A percentile compares a stretch with the other conserved stretches of the same genome.
Evolutionary conservation across 352 stramenopile species (phyloP).

Genomic region (Phytophthora megakarya): DNA sequence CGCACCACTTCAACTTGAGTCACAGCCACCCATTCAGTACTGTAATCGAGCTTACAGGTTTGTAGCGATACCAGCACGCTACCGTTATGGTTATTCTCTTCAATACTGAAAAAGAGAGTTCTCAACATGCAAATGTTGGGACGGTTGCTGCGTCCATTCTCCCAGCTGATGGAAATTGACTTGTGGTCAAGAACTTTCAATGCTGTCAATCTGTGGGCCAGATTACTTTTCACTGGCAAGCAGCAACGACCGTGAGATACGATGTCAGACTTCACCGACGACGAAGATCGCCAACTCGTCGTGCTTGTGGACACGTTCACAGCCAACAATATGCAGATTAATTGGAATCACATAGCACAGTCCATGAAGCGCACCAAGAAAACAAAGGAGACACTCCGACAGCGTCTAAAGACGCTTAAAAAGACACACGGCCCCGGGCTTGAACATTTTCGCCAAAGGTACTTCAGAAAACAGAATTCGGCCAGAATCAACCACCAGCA

Average conservation of each 20-base stretch:
- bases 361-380: constrained; percentile 39
- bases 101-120: too few relatives aligned
- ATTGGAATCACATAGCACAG: constrained; percentile 39
- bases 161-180: constrained; percentile 35
- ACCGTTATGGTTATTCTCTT: too few relatives aligned
- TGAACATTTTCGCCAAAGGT: constrained; percentile 44
- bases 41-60: too few relatives aligned
- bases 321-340: constrained; percentile 23
- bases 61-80: too few relatives aligned
- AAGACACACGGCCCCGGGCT: constrained; percentile 45
- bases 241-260: not conserved
- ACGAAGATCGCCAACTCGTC: constrained; percentile 61
- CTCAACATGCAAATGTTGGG: constrained; percentile 6
- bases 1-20: constrained; percentile 10
- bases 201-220: not conserved
- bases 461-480: constrained; percentile 33
- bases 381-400: constrained; percentile 41
- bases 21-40: too few relatives aligned
- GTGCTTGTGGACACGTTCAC: constrained; percentile 38
- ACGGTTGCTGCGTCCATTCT: constrained; percentile 18
- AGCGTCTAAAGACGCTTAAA: constrained; percentile 66
- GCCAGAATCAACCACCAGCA: not conserved
- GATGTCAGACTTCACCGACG: constrained; percentile 65
- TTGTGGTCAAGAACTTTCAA: constrained; percentile 24
- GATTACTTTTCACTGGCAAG: constrained; percentile 2